These are phyloP conservation scores for Sporothrix variecibatus DNA, from an alignment of 2,329 filamentous ascomycete genomes.

Conservation along the genomic window DNA sequence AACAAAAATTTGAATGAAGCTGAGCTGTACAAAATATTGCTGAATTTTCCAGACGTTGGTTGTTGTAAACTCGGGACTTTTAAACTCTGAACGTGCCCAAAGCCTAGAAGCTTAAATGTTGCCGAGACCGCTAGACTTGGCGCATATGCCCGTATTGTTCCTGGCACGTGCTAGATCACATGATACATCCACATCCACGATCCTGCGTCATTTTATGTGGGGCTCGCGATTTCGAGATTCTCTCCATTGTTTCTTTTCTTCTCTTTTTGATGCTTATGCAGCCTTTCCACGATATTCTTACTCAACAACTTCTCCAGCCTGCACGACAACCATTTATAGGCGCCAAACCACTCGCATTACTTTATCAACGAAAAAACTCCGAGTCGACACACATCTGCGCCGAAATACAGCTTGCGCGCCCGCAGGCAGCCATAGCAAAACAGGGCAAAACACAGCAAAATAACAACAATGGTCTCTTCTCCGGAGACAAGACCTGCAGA, in stretches of 20 bases:
- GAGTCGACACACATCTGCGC: background rate
- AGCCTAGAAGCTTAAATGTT: background rate
- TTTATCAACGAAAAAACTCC: background rate
- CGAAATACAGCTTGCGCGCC: background rate
- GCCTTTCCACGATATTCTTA: background rate
- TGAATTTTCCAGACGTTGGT: background rate
- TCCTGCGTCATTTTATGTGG: conserved; percentile 14
- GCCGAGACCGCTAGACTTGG: background rate
- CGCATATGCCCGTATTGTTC: background rate
- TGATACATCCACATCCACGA: background rate
- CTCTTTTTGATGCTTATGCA: background rate
- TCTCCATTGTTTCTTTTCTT: background rate
- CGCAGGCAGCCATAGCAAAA: background rate
- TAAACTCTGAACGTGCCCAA: background rate
- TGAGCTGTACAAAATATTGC: background rate
- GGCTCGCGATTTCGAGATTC: background rate
- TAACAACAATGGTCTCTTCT: conserved; percentile 17
- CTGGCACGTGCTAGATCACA: background rate
- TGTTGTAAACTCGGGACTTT: background rate
- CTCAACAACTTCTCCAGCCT: background rate
- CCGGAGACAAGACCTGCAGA: background rate
- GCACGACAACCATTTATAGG: background rate
- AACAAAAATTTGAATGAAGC: background rate
- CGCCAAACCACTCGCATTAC: background rate
- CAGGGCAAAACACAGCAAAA: background rate